A percentile compares a stretch with the other conserved stretches of the same genome.
phyloP scores from a whole-genome alignment of 805 yeast species.

The Cyberlindnera japonica region DNA sequence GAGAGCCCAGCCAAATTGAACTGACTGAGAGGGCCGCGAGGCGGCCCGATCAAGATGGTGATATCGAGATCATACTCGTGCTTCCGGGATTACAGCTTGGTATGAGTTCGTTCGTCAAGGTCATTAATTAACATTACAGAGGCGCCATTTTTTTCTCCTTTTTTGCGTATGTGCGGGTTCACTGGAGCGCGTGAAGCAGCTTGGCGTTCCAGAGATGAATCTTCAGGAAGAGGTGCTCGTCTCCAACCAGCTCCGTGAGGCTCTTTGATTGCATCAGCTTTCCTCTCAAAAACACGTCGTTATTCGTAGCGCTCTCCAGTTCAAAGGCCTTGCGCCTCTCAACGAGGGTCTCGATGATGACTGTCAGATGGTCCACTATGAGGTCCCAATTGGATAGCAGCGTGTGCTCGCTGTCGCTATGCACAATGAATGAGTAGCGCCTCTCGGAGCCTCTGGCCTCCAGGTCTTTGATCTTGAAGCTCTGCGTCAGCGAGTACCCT shows the following conservation, averaged over 20 bases:
- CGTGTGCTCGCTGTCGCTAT: constrained; percentile 50
- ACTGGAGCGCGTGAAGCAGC: constrained; percentile 36
- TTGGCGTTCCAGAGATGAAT: constrained; percentile 64
- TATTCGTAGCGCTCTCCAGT: constrained; percentile 27
- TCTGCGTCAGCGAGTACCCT: constrained; percentile 57
- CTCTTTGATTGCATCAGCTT: constrained; percentile 52
- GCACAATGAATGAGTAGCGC: constrained; percentile 56
- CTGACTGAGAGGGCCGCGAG: no score
- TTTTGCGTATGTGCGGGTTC: neutral
- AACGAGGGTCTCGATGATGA: constrained; percentile 39
- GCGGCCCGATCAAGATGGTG: no score
- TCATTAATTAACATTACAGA: no score
- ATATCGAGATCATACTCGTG: no score
- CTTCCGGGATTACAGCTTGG: no score
- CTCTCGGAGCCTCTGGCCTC: constrained; percentile 75
- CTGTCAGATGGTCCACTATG: constrained; percentile 38
- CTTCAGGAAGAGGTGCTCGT: constrained; percentile 49
- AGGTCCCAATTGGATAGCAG: constrained; percentile 54
- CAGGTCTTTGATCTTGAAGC: constrained; percentile 59
- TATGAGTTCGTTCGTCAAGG: no score
- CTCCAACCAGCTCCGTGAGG: constrained; percentile 51
- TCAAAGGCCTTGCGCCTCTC: constrained; percentile 28
- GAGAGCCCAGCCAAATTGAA: no score
- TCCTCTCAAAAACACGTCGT: constrained; percentile 54
- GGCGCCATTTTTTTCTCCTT: no score